Evolutionary conservation across 1,284 basidiomycete genomes (phyloP).

Genomic region (Fomitiporia mediterranea): DNA sequence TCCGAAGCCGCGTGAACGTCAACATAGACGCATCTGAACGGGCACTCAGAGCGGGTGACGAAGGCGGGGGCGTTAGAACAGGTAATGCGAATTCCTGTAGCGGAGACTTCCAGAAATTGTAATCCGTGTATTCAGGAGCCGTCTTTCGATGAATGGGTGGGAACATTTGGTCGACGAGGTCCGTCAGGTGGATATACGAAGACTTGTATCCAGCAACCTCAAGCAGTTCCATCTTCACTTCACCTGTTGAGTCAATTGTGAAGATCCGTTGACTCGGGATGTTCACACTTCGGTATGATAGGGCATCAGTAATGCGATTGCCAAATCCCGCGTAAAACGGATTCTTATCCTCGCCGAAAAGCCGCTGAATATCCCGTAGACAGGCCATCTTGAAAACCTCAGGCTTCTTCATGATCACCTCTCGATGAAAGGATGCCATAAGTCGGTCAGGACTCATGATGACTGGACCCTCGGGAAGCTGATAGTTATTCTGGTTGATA

Average conservation of each 20-base stretch:
- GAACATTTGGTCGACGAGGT: slow-evolving; percentile 99
- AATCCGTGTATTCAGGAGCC: slow-evolving; percentile 91
- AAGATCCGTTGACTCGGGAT: slow-evolving; percentile 95
- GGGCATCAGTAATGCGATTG: slow-evolving; percentile 96
- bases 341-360: slow-evolving; percentile 77
- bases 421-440: slow-evolving; percentile 93
- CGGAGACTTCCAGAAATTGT: slow-evolving; percentile 92
- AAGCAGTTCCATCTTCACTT: slow-evolving; percentile 96
- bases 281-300: slow-evolving; percentile 95
- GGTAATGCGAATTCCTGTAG: slow-evolving; percentile 80
- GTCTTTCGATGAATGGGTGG: slow-evolving; percentile 89
- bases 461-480: slow-evolving; percentile 95
- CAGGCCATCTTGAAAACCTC: slow-evolving; percentile 99
- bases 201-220: slow-evolving; percentile 97
- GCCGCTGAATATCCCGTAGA: slow-evolving; percentile 88
- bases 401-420: slow-evolving; percentile 98
- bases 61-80: slow-evolving; percentile 74
- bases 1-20: slow-evolving; percentile 72
- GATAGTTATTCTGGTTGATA: slow-evolving; percentile 94
- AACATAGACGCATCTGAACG: slow-evolving; percentile 79
- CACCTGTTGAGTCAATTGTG: slow-evolving; percentile 93
- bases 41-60: slow-evolving; percentile 86
- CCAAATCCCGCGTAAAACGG: slow-evolving; percentile 99
- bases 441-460: slow-evolving; percentile 98
- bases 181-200: slow-evolving; percentile 97